A percentile compares a stretch with the other conserved stretches of the same genome.
phyloP scores from a whole-genome alignment of 2,329 filamentous ascomycete genomes.

The Arthroderma uncinatum region DNA sequence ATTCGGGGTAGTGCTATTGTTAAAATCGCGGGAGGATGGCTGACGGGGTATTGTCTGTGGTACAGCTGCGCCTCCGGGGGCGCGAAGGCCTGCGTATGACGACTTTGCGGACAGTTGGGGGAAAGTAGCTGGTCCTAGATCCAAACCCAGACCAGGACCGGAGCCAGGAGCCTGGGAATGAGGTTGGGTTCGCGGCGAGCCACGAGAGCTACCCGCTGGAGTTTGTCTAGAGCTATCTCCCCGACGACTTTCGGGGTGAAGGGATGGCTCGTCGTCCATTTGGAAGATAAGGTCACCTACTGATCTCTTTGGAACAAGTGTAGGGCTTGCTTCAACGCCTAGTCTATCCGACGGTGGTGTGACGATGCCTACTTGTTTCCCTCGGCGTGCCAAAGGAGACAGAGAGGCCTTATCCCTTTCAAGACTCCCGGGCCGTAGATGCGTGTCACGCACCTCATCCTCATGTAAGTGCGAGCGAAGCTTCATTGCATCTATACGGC shows the following conservation, averaged over 20 bases:
- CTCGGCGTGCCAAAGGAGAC: slow-evolving; percentile 35
- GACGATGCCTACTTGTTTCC: slow-evolving; percentile 28
- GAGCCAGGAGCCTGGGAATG: neutral
- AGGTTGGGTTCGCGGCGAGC: neutral
- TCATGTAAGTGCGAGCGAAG: slow-evolving; percentile 54
- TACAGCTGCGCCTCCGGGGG: neutral
- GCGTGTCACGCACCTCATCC: slow-evolving; percentile 55
- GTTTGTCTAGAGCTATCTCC: neutral
- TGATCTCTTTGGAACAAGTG: slow-evolving; percentile 56
- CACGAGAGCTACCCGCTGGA: neutral
- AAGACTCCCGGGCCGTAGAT: slow-evolving; percentile 49
- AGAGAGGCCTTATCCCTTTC: slow-evolving; percentile 46
- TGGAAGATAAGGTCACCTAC: slow-evolving; percentile 74
- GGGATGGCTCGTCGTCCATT: slow-evolving; percentile 58
- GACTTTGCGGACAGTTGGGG: neutral
- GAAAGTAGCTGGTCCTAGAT: neutral
- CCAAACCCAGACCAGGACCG: neutral
- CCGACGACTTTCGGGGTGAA: neutral
- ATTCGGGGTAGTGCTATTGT: slow-evolving; percentile 17
- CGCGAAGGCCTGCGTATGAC: neutral
- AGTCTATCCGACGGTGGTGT: slow-evolving; percentile 43
- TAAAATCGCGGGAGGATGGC: slow-evolving; percentile 13
- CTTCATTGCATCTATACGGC: slow-evolving; percentile 64
- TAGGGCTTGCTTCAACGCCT: slow-evolving; percentile 43
- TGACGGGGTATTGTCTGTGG: neutral